Evolutionary conservation across 1,139 yeast species (phyloP), one percentile per base, ranked within the genome.

Genomic region (Diutina sp.): DNA sequence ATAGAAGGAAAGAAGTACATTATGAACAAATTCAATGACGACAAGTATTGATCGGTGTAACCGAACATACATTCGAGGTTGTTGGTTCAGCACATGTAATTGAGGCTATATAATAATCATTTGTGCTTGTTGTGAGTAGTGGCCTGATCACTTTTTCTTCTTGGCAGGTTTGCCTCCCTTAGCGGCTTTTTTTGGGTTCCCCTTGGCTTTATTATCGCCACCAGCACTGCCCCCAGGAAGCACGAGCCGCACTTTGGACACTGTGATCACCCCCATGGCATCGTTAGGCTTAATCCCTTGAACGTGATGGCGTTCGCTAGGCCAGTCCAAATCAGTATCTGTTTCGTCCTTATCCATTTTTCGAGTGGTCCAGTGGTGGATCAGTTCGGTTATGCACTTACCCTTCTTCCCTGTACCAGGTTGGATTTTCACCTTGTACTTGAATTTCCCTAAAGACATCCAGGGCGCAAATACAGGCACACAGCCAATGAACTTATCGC

Each of bases 401-500:
- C 97, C 96, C 69, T 91, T 93, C 68, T 95, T 93, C 32, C 85
- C 84, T 51, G 79, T 76, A 0, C 99, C 99, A 0, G 96, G 95
- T 62, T 84, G 90, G 50, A 93, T 71, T 68, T 93, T 91, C 47
- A 89, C 85, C 67, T 90, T 90, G 71, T 87, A 90, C 67, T 88
- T 86, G 70, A 79, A 81, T 67, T 86, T 86, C 60, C 75, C 79
- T 63, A 93, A 70, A 0, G 97, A 79, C 12, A 80, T 71, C 96
- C 97, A 95, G 1, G 99, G 99, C 0, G 93, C 98, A 76, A 90
- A 91, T 9, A 89, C 84, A 0, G 98, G 96, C 8, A 93, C 80
- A 7, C 87, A 82, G 56, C 83, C 89, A 7, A 69, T 63, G 14
- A 85, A 62, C 0, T 72, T 70, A 62, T 80, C 84, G 0, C 71